Conservation (phyloP, 2,329 filamentous ascomycete genomes). For the Cercospora berteroae region DNA sequence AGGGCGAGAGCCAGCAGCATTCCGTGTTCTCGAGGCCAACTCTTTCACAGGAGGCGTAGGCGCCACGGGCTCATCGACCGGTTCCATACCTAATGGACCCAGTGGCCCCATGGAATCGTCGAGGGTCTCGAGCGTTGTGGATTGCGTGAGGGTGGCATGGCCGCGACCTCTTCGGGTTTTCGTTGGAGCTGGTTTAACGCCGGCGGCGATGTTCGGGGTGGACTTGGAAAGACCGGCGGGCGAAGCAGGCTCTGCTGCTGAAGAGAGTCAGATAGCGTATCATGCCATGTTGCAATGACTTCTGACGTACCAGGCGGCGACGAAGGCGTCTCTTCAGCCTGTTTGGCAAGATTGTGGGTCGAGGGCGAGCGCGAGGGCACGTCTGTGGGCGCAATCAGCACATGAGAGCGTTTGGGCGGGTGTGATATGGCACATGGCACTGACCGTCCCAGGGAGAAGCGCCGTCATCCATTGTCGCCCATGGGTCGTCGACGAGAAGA, state of each 20-base stretch:
- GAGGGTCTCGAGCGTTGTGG: slow-evolving; percentile 74
- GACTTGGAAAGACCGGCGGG: slow-evolving; percentile 22
- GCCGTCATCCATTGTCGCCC: slow-evolving; percentile 36
- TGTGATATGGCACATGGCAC: not conserved
- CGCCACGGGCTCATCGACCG: slow-evolving; percentile 62
- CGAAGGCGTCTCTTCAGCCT: slow-evolving; percentile 33
- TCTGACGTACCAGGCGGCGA: slow-evolving; percentile 18
- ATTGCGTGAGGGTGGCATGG: slow-evolving; percentile 71
- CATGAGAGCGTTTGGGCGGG: not conserved
- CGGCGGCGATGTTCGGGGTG: slow-evolving; percentile 26
- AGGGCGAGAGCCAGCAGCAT: slow-evolving; percentile 44
- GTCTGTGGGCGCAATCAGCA: slow-evolving; percentile 37
- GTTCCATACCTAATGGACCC: slow-evolving; percentile 59
- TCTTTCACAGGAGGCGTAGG: slow-evolving; percentile 59
- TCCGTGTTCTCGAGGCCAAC: slow-evolving; percentile 46
- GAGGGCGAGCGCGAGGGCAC: slow-evolving; percentile 48
- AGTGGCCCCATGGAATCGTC: slow-evolving; percentile 72
- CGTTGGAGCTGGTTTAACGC: slow-evolving; percentile 32
- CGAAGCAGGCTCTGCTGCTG: slow-evolving; percentile 13
- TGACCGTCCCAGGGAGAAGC: slow-evolving; percentile 37
- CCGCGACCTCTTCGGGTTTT: slow-evolving; percentile 55
- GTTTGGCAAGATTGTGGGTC: slow-evolving; percentile 42
- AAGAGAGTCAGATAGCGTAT: not conserved
- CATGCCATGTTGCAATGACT: not conserved
- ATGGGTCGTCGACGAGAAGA: slow-evolving; percentile 18